Evolutionary conservation across 768 basidiomycete species (phyloP), one percentile per base, ranked within the genome.

Genomic region (Phylloporus sp.): DNA sequence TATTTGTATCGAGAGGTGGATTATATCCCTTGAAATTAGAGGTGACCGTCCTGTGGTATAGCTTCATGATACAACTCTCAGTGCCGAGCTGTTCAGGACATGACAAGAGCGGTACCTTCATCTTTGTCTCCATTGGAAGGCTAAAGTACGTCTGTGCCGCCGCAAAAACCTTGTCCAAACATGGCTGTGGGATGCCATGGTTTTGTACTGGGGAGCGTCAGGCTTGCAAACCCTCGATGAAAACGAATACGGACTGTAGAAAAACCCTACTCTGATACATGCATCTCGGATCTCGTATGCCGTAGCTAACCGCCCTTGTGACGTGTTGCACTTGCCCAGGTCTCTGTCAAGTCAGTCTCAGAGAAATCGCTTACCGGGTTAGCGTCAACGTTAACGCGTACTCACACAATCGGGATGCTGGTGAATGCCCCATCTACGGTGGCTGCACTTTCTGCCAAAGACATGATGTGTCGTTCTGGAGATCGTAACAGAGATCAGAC

Each of bases 201-300:
- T 91, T 90, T 62, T 72, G 78, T n/a, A 90, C 87, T 92, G 63
- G n/a, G 12, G 28, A 39, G 27, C 18, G 16, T n/a, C 8, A 20
- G 18, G 24, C n/a, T n/a, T n/a, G n/a, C n/a, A 38, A 29, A 18
- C 27, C 23, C 23, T 27, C 18, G 35, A 35, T n/a, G 47, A 52
- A n/a, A n/a, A 48, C 4, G 5, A 24, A 28, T 15, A 7, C 72
- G 20, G 55, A 87, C 86, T 80, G 60, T 93, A 94, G 67, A 94
- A 88, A 65, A 95, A 93, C 2, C 91, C 91, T 6, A 89, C 88
- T 46, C 80, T 77, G 49, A 89, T 82, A 57, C 88, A 91, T 0
- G 91, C 91, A 57, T 87, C 76, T 47, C 85, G 75, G 38, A 94
- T 77, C 56, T 80, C 69, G 22, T 70, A 61, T 0, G 82, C 88